Evolutionary conservation across 257 asterid species (phyloP).

Genomic region (Coffea canephora): DNA sequence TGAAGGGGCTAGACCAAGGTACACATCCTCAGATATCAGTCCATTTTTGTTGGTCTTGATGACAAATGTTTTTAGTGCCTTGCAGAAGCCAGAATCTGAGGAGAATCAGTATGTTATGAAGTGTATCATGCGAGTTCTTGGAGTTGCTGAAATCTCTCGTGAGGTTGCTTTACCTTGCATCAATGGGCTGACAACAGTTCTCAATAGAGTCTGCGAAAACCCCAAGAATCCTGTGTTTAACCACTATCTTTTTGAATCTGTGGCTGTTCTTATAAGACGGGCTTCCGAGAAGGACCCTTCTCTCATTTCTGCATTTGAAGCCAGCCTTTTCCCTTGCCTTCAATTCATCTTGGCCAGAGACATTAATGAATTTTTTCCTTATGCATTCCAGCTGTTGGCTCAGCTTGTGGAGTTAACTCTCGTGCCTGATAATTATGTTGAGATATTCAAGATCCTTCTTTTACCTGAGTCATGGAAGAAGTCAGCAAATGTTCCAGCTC

Average conservation of each 20-base stretch:
- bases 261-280: constrained; percentile 75
- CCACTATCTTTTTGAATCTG: constrained; percentile 83
- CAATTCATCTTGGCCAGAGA: constrained; percentile 65
- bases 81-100: constrained; percentile 90
- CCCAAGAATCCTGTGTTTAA: constrained; percentile 80
- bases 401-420: constrained; percentile 92
- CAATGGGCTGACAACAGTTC: constrained; percentile 60
- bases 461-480: constrained; percentile 81
- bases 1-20: constrained; percentile 70
- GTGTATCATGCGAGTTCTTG: constrained; percentile 95
- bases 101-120: constrained; percentile 97
- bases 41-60: constrained; percentile 65
- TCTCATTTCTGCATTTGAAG: constrained; percentile 68
- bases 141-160: constrained; percentile 63
- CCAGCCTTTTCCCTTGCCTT: constrained; percentile 69
- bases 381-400: constrained; percentile 88
- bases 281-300: constrained; percentile 74
- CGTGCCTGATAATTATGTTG: constrained; percentile 64
- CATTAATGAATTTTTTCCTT: constrained; percentile 82
- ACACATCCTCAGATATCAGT: constrained; percentile 61
- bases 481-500: constrained; percentile 86
- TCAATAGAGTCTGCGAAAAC: constrained; percentile 75
- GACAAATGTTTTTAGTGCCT: constrained; percentile 78
- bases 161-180: constrained; percentile 86
- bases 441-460: constrained; percentile 72